Conservation (phyloP, 2,329 filamentous ascomycete genomes). For the Ceratocystis papillata region DNA sequence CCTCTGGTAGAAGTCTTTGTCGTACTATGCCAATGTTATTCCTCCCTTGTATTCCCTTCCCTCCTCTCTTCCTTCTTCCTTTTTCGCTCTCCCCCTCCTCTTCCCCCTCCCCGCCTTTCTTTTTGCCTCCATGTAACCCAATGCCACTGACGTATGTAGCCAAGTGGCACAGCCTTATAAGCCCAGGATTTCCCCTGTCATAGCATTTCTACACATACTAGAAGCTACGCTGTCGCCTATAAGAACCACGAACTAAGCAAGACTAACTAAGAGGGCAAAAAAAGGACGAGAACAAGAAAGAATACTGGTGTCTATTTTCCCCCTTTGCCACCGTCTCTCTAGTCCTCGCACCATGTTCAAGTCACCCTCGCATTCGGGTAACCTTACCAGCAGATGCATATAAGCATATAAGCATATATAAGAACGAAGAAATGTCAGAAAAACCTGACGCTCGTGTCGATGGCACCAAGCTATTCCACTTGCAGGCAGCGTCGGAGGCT, state of each 20-base stretch:
- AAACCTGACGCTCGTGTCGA: not conserved
- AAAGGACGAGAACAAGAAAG: too few species aligned
- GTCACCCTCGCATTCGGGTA: too few species aligned
- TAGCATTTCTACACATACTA: not conserved
- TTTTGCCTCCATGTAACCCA: conserved; percentile 11
- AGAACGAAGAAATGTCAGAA: not conserved
- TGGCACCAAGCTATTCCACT: not conserved
- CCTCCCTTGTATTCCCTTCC: too few species aligned
- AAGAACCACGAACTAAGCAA: not conserved
- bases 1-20: too few species aligned
- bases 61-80: not conserved
- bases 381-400: not conserved
- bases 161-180: conserved; percentile 7
- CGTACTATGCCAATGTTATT: too few species aligned
- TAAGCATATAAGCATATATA: conserved; percentile 7
- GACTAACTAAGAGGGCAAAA: not conserved
- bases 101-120: not conserved
- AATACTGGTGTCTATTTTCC: too few species aligned
- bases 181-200: not conserved
- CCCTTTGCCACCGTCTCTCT: too few species aligned
- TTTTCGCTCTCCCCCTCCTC: not conserved
- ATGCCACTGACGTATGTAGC: conserved; percentile 9
- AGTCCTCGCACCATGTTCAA: too few species aligned
- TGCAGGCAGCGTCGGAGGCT: not conserved
- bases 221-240: not conserved